Evolutionary conservation across 768 basidiomycete genomes (phyloP), one percentile per base, ranked within the genome.

Genomic region (Leucocoprinus sp.): DNA sequence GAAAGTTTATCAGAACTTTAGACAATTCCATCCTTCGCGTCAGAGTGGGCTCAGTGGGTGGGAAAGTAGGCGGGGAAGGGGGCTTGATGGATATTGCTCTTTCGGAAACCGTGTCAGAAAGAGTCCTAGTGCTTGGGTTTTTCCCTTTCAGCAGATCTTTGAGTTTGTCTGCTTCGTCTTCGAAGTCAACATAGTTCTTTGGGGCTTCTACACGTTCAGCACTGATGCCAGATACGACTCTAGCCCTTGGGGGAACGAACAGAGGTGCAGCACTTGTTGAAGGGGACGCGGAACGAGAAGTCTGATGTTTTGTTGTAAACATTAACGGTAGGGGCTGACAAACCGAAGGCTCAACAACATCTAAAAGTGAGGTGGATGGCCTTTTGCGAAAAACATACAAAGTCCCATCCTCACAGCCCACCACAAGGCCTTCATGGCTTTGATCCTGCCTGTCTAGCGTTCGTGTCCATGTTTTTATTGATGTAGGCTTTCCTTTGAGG

Each of bases 181-280:
- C 88, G 46, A 80, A 87, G 56, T 91, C 89, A 1, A 89, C 81
- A 55, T 75, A 81, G 52, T 79, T 86, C 63, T 76, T 86, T 0
- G 84, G 78, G 0, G 87, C 88, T 58, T 89, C 83, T 0, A 76
- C 84, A 49, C 75, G 74, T 49, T 86, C 82, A 7, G 67, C 66
- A 6, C 78, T 84, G 4, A 91, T 64, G 8, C 78, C 81, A n/a
- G 86, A 83, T 1, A 86, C 82, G 4, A 82, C 72, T 4, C 75
- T 71, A 14, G 83, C 72, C 41, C 78, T 74, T 21, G 72, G 63
- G n/a, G 73, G 62, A 8, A 80, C 61, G 28, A 66, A 66, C 57
- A 83, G 80, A 3, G 76, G 74, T 7, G 71, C 55, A 37, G 61
- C 58, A 24, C n/a, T 37, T 11, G 41, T 41, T 1, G 72, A 64